phyloP scores from a whole-genome alignment of 768 basidiomycete species.

The Russula lepida region DNA sequence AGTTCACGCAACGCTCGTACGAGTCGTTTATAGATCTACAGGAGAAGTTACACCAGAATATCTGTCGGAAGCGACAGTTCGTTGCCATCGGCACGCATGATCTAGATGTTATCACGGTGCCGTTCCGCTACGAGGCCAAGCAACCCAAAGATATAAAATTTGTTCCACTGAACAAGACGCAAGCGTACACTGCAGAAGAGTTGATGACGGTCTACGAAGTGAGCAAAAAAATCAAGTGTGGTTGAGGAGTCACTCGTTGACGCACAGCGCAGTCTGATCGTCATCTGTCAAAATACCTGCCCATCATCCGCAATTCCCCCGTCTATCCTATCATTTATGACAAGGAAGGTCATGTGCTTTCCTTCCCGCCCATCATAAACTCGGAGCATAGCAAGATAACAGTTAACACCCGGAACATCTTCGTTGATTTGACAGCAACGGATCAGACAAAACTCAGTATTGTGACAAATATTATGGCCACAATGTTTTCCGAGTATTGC shows the following conservation, averaged over 20 bases:
- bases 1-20: constrained; percentile 82
- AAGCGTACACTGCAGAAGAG: constrained; percentile 78
- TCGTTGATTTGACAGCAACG: constrained; percentile 95
- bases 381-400: constrained; percentile 97
- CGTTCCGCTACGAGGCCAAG: constrained; percentile 81
- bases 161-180: constrained; percentile 70
- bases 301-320: constrained; percentile 88
- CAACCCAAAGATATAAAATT: constrained; percentile 89
- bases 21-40: constrained; percentile 98
- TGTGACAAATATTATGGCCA: constrained; percentile 86
- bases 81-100: constrained; percentile 98
- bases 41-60: constrained; percentile 96
- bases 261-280: constrained; percentile 63
- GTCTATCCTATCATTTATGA: constrained; percentile 99
- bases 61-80: constrained; percentile 81
- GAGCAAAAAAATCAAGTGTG: constrained; percentile 21
- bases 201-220: constrained; percentile 94
- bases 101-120: constrained; percentile 76
- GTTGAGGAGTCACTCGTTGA: background rate
- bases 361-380: constrained; percentile 98
- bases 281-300: constrained; percentile 82
- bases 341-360: constrained; percentile 73
- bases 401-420: constrained; percentile 85
- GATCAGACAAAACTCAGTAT: constrained; percentile 95
- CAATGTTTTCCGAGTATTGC: constrained; percentile 99